These are phyloP conservation scores for Naganishia vishniacii DNA, from an alignment of 768 basidiomycete species.

Conservation along the genomic window DNA sequence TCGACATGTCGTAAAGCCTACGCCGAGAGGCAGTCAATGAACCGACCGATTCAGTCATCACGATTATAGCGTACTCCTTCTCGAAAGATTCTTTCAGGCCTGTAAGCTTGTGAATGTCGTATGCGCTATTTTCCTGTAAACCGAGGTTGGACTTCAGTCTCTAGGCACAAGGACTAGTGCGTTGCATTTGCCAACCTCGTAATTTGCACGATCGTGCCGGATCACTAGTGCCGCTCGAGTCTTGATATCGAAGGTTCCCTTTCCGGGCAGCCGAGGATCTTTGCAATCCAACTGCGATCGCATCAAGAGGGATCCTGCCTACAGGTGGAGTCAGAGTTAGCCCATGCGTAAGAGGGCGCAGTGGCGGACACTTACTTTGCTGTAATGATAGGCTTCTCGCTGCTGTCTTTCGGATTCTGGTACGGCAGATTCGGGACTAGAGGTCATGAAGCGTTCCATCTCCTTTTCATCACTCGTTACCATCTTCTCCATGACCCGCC, in stretches of 20 bases:
- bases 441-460: conserved; percentile 55
- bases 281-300: conserved; percentile 90
- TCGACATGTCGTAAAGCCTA: conserved; percentile 79
- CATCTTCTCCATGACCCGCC: conserved; percentile 81
- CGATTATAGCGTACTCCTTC: conserved; percentile 54
- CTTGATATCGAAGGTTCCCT: conserved; percentile 92
- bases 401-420: conserved; percentile 45
- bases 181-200: conserved; percentile 53
- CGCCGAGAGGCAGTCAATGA: not conserved
- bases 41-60: not conserved
- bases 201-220: conserved; percentile 78
- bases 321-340: conserved; percentile 18
- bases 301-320: conserved; percentile 65
- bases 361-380: conserved; percentile 57
- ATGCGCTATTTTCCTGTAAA: conserved; percentile 70
- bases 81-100: conserved; percentile 78
- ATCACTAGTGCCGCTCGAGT: conserved; percentile 81
- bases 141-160: not conserved
- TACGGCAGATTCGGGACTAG: conserved; percentile 42
- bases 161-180: not conserved
- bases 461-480: conserved; percentile 64
- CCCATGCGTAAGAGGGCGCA: not conserved
- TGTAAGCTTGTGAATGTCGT: conserved; percentile 61
- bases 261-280: conserved; percentile 73
- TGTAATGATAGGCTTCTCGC: conserved; percentile 75